Base-by-base conservation (phyloP, 2,329 filamentous ascomycete species). In the Coniochaeta sp. region DNA sequence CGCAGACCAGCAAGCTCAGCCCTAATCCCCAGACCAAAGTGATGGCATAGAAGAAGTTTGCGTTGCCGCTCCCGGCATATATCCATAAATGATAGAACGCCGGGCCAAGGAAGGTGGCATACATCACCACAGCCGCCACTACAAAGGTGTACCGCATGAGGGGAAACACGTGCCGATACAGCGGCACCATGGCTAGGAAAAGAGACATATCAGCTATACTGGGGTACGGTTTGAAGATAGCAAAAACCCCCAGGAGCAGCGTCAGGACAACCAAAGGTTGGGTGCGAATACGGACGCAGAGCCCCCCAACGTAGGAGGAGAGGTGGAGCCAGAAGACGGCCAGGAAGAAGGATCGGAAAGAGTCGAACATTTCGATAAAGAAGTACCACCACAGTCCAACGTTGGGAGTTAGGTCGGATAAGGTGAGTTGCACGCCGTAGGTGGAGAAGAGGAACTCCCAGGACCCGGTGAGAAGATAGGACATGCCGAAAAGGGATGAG, bases 311-410 rank as follows among this genome's bases (percentile, higher is more conserved):
- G 74, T 99, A 99, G 43, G 90, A 89, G 0, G 89, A 86, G 61
- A 98, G 85, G 71, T 99, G 95, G 62, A 99, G 83, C 92, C 96
- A 98, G 77, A 99, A 99, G 57, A 99, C 93, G 59, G 90, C 95
- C 3, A 99, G 84, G 81, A 98, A 99, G 80, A 99, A 99, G 67
- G 89, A 88, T 43, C 95, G 85, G 81, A 99, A 99, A 1, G 93
- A 93, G 76, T 99, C 95, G 72, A 99, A 99, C 87, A 99, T 99
- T 72, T 99, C 93, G 66, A 96, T 96, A 72, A 99, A 98, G 77
- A 99, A 99, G 76, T 99, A 99, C 95, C 95, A 99, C 95, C 95
- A 99, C 1, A 99, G 81, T 1, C 95, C 95, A 33, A 96, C 89
- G 66, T 98, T 99, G 14, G 95, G 95, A 0, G 93, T 96, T 44